phyloP scores from a whole-genome alignment of 2,329 filamentous ascomycete species.

The Fusarium sambucinum region DNA sequence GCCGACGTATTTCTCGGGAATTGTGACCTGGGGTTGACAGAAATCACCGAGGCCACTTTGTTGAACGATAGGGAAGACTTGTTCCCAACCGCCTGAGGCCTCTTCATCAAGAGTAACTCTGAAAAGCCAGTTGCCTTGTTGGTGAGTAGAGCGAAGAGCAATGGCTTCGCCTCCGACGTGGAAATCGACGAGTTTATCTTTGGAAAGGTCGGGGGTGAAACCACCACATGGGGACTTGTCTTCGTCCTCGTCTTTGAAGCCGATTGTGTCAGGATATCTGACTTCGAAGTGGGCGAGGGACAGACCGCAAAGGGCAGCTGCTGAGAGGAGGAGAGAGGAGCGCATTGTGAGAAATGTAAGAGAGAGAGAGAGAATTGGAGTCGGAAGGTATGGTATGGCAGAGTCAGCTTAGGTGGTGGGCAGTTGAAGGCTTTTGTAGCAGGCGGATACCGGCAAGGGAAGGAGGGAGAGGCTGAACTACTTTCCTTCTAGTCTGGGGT shows the following conservation, averaged over 20 bases:
- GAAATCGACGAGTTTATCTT: slow-evolving; percentile 65
- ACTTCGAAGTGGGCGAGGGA: slow-evolving; percentile 68
- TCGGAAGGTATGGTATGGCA: background rate
- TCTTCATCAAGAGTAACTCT: slow-evolving; percentile 66
- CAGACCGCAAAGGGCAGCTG: slow-evolving; percentile 55
- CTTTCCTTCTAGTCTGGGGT: slow-evolving; percentile 2
- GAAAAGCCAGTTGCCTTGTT: slow-evolving; percentile 67
- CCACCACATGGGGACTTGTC: slow-evolving; percentile 66
- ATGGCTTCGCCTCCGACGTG: slow-evolving; percentile 69
- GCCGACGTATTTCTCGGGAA: slow-evolving; percentile 64
- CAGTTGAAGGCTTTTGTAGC: slow-evolving; percentile 40
- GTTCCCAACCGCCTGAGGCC: slow-evolving; percentile 64
- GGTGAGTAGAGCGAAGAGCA: slow-evolving; percentile 61
- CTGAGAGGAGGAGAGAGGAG: slow-evolving; percentile 50
- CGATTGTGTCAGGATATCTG: slow-evolving; percentile 61
- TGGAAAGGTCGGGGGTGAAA: slow-evolving; percentile 60
- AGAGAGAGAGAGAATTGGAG: background rate
- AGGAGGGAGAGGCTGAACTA: slow-evolving; percentile 22
- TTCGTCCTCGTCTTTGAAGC: slow-evolving; percentile 61
- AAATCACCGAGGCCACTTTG: slow-evolving; percentile 68
- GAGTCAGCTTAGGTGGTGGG: slow-evolving; percentile 18
- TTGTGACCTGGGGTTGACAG: slow-evolving; percentile 63
- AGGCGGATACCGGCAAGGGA: slow-evolving; percentile 33
- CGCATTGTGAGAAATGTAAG: slow-evolving; percentile 51
- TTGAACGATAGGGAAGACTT: slow-evolving; percentile 65